Base-by-base conservation (phyloP, 2,329 filamentous ascomycete genomes). In the Microsporum ferrugineum region DNA sequence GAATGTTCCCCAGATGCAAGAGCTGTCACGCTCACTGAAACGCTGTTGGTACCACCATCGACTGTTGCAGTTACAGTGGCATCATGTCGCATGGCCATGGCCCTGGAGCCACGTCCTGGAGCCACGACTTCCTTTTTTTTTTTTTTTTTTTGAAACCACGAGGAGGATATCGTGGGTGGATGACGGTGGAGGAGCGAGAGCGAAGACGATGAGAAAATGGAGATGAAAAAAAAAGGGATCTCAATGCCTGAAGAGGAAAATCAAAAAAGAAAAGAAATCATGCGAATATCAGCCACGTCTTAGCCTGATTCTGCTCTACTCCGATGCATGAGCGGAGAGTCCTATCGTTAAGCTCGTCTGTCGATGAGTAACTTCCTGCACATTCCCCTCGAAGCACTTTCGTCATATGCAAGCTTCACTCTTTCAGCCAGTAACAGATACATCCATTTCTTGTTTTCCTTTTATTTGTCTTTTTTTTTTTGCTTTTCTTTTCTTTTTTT, bases 41-140 rank as follows among this genome's bases (percentile, higher is more conserved):
- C 56, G 57, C 60, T 61, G 49, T 57, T 58, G 51, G 57, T 63
- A 59, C 60, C 61, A 63, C 62, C 60, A 43, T 61, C 51, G 33
- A 60, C 62, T 58, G 56, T 58, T 45, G 56, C 60, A 56, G 62
- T 63, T 63, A 61, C 62, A 63, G 59, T 63, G 51, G 51, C 51
- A 34, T 55, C 51, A 55, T 38, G 51, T 34, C 31, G 51, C 51
- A 55, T 55, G 29, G 7, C 51, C 12, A 36, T 31, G 51, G 23
- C 14, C 51, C 10, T 55, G 29, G 51, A 17, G 33, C 51, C 51
- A 55, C 51, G 51, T 23, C 51, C 14, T 36, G 29, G 51, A 34
- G 33, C 51, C 51, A 55, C 33, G 51, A n/a, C 39, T 23, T 23
- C 17, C 17, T 1, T 17, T 17, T 17, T 17, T 23, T 23, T 23